A percentile compares a stretch with the other conserved stretches of the same genome.
Evolutionary conservation across 345 rosid genomes (phyloP).

Genomic region (Syzygium aromaticum): DNA sequence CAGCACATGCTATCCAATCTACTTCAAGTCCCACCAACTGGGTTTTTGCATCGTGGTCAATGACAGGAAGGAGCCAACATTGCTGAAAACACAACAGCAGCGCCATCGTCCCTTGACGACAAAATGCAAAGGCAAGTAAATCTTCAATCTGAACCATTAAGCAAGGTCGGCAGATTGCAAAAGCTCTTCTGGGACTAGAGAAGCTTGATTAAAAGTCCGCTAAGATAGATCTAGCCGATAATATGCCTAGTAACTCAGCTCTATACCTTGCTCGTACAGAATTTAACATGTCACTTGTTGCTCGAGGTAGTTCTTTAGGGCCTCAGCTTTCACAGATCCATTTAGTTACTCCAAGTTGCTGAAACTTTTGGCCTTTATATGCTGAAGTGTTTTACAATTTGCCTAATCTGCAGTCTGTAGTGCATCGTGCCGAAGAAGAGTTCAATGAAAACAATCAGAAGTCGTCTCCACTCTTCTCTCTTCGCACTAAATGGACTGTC

Average conservation of each 20-base stretch:
- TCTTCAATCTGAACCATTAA: not conserved
- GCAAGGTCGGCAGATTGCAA: not conserved
- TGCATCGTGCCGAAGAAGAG: not conserved
- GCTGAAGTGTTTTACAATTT: not conserved
- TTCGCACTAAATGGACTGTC: not conserved
- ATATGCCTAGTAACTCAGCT: not conserved
- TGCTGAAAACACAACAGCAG: not conserved
- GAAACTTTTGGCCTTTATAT: not conserved
- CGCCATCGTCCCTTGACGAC: not conserved
- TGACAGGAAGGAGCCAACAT: not conserved
- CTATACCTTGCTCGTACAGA: not conserved
- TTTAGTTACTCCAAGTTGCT: not conserved
- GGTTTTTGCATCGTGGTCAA: accelerated
- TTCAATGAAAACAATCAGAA: not conserved
- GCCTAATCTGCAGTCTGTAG: not conserved
- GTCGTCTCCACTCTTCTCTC: not conserved
- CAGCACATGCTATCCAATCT: not conserved
- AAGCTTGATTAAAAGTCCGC: not conserved
- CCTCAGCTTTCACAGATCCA: not conserved
- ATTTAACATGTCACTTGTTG: not conserved
- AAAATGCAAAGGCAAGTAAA: not conserved
- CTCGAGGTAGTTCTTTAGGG: not conserved
- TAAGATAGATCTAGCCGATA: not conserved
- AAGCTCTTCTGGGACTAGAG: not conserved
- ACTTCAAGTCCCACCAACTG: not conserved